Percentiles rank a stretch among this genome's conserved stretches.
These are phyloP conservation scores for Zygosaccharomyces bailii DNA, from an alignment of 805 yeast species.

Conservation along the genomic window DNA sequence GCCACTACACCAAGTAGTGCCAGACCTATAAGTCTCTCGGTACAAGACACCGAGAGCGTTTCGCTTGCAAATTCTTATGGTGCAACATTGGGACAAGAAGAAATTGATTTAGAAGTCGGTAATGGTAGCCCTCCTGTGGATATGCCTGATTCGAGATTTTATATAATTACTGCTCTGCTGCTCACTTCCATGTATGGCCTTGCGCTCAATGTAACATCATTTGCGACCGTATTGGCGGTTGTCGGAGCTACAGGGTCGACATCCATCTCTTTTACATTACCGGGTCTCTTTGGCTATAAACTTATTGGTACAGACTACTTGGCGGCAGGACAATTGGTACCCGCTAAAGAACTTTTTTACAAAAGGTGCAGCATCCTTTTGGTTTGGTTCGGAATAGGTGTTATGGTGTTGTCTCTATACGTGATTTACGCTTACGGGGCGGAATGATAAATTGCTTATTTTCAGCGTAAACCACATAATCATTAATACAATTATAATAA, in stretches of 20 bases:
- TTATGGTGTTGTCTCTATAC: conserved; percentile 63
- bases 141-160: conserved; percentile 23
- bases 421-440: conserved; percentile 33
- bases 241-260: conserved; percentile 96
- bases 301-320: conserved; percentile 46
- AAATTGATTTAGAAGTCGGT: conserved; percentile 1
- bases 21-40: conserved; percentile 14
- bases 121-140: conserved; percentile 1
- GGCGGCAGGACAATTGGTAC: conserved; percentile 31
- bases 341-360: conserved; percentile 26
- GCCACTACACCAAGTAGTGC: conserved; percentile 1
- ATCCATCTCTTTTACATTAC: conserved; percentile 83
- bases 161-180: conserved; percentile 41
- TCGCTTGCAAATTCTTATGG: conserved; percentile 9
- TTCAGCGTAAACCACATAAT: no score
- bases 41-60: conserved; percentile 16
- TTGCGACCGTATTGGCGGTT: conserved; percentile 77
- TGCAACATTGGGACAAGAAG: not conserved
- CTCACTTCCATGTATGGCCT: conserved; percentile 54
- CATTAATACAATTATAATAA: no score
- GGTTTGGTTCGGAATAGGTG: conserved; percentile 63
- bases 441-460: no score
- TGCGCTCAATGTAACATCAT: conserved; percentile 65
- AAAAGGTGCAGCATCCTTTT: conserved; percentile 53
- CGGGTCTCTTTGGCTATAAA: conserved; percentile 81